These are phyloP conservation scores for Monilinia laxa DNA, from an alignment of 2,329 filamentous ascomycete species.

Conservation along the genomic window DNA sequence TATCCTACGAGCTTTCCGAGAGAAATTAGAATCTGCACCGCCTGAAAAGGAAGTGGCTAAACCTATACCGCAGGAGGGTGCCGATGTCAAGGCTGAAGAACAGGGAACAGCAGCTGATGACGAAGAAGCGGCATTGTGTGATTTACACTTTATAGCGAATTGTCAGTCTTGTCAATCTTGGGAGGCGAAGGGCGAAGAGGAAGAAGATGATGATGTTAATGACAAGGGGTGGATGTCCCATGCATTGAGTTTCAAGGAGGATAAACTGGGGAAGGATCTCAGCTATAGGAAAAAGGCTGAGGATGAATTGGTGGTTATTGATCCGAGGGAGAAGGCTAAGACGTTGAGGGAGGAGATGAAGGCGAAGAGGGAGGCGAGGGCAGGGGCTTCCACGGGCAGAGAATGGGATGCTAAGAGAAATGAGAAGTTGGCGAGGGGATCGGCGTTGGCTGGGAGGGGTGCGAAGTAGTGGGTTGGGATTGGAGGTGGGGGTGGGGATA, in stretches of 20 bases:
- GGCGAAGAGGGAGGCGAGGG: conserved; percentile 54
- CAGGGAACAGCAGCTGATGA: conserved; percentile 53
- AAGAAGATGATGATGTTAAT: conserved; percentile 56
- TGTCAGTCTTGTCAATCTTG: conserved; percentile 89
- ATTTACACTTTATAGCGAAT: conserved; percentile 92
- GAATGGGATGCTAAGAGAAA: conserved; percentile 60
- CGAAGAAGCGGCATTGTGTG: conserved; percentile 79
- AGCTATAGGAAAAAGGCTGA: conserved; percentile 88
- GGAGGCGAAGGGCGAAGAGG: conserved; percentile 55
- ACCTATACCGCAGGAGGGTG: conserved; percentile 29
- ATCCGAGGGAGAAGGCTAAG: conserved; percentile 79
- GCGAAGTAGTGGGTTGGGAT: conserved; percentile 46
- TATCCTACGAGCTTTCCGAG: conserved; percentile 75
- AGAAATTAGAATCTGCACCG: conserved; percentile 63
- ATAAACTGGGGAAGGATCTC: conserved; percentile 85
- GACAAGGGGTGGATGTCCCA: conserved; percentile 83
- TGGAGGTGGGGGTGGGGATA: background rate
- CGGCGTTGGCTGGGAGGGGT: conserved; percentile 56
- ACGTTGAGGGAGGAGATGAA: conserved; percentile 66
- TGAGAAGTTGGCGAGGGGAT: conserved; percentile 54
- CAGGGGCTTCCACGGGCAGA: conserved; percentile 49
- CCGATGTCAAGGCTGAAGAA: conserved; percentile 28
- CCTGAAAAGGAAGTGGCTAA: conserved; percentile 43
- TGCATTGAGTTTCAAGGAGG: conserved; percentile 80
- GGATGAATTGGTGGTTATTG: conserved; percentile 89